Evolutionary conservation across 495 filamentous ascomycete species (phyloP).

Genomic region (Astrothelium subdiscretum): DNA sequence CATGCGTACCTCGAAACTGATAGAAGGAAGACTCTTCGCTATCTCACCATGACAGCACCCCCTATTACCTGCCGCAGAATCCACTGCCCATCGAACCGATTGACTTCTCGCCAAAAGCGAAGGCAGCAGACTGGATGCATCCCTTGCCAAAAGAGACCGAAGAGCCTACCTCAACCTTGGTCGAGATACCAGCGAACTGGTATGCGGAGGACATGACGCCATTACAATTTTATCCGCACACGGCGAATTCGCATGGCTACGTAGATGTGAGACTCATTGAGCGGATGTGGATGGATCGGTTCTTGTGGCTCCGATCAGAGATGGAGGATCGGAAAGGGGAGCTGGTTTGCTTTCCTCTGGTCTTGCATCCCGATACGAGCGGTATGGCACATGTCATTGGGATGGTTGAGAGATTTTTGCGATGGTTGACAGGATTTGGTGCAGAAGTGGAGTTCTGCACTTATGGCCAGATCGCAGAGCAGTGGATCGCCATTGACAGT

Average conservation of each 20-base stretch:
- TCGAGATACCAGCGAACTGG: conserved; percentile 45
- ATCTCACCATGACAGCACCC: conserved; percentile 42
- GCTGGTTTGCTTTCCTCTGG: conserved; percentile 35
- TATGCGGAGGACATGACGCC: conserved; percentile 50
- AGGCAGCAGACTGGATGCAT: conserved; percentile 43
- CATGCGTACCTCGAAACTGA: neutral
- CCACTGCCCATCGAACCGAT: conserved; percentile 36
- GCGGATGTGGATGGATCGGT: conserved; percentile 43
- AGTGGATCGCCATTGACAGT: conserved; percentile 19
- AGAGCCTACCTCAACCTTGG: conserved; percentile 25
- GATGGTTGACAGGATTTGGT: conserved; percentile 37
- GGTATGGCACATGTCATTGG: conserved; percentile 52
- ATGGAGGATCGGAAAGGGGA: conserved; percentile 19
- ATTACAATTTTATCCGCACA: conserved; percentile 40
- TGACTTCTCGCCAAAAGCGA: conserved; percentile 37
- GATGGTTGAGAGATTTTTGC: conserved; percentile 45
- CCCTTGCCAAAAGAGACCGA: conserved; percentile 26
- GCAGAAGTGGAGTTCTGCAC: conserved; percentile 40
- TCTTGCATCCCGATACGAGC: conserved; percentile 49
- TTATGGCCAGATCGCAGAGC: conserved; percentile 31
- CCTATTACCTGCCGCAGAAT: conserved; percentile 39
- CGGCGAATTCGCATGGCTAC: conserved; percentile 42
- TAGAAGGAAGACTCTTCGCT: conserved; percentile 35
- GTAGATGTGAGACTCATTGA: conserved; percentile 41
- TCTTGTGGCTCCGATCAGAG: conserved; percentile 28